Percentiles rank a stretch among this genome's conserved stretches.
Evolutionary conservation across 169 alveolate species (phyloP).

Genomic region (Prorocentrum cordatum): DNA sequence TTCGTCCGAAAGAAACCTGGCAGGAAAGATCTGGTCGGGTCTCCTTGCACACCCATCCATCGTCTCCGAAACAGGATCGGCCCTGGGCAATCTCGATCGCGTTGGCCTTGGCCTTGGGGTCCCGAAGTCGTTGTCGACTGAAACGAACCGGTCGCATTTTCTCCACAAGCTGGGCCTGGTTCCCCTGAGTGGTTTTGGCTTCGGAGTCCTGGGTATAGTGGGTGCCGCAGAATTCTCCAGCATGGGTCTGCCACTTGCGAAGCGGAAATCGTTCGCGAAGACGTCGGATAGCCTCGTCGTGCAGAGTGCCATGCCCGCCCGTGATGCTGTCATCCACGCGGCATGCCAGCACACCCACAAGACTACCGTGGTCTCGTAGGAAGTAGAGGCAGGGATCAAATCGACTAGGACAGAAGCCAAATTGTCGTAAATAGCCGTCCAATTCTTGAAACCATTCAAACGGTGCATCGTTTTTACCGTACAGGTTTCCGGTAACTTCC

Average conservation of each 20-base stretch:
- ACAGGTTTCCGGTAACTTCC: neutral
- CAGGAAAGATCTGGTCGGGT: no score
- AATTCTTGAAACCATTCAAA: neutral
- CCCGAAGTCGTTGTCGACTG: no score
- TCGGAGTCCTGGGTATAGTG: neutral
- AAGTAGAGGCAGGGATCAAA: neutral
- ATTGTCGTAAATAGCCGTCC: neutral
- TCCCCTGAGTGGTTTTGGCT: no score
- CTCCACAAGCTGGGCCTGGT: no score
- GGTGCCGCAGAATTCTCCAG: neutral
- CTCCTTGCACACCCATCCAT: no score
- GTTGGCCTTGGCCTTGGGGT: no score
- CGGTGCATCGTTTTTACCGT: neutral
- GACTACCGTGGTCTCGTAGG: no score
- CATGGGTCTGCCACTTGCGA: neutral
- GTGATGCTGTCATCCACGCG: slow-evolving; percentile 2
- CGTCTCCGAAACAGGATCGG: no score
- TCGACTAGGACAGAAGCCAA: neutral
- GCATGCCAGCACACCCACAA: neutral
- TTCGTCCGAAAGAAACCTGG: no score
- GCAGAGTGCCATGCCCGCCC: neutral
- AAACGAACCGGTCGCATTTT: no score
- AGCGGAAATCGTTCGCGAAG: neutral
- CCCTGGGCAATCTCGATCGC: no score
- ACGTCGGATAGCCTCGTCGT: neutral